These are phyloP conservation scores for Naganishia friedmannii DNA, from an alignment of 768 basidiomycete species.

Conservation along the genomic window DNA sequence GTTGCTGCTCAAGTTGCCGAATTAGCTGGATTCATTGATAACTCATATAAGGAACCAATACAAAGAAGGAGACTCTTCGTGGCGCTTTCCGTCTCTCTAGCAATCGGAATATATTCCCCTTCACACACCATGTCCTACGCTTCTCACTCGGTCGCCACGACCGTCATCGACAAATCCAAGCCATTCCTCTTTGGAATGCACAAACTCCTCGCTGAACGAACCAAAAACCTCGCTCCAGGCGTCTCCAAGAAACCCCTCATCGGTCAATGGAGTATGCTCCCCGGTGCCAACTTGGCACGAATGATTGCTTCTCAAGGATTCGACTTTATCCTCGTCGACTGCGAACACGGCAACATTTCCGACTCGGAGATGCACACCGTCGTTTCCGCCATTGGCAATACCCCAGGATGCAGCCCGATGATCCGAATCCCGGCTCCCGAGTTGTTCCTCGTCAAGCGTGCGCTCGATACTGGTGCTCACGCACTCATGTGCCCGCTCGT, in stretches of 20 bases:
- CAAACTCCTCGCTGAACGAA: constrained; percentile 29
- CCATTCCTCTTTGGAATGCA: constrained; percentile 29
- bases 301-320: constrained; percentile 35
- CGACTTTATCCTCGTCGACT: constrained; percentile 36
- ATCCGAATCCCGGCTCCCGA: constrained; percentile 40
- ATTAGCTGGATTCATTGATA: background rate
- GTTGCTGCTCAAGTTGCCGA: background rate
- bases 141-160: constrained; percentile 22
- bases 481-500: constrained; percentile 36
- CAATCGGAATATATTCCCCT: background rate
- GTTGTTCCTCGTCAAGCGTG: constrained; percentile 38
- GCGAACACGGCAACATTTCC: constrained; percentile 42
- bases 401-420: constrained; percentile 36
- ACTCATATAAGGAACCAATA: too few relatives aligned
- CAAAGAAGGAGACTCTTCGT: background rate
- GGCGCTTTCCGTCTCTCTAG: background rate
- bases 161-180: constrained; percentile 1
- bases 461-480: constrained; percentile 39
- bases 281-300: constrained; percentile 34
- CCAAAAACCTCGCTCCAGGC: constrained; percentile 21
- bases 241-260: constrained; percentile 28
- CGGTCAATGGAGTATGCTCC: constrained; percentile 36
- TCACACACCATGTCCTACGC: constrained; percentile 32
- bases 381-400: constrained; percentile 36
- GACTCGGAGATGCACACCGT: constrained; percentile 41